Conservation (phyloP, 495 filamentous ascomycete genomes). For the Tuber brumale region DNA sequence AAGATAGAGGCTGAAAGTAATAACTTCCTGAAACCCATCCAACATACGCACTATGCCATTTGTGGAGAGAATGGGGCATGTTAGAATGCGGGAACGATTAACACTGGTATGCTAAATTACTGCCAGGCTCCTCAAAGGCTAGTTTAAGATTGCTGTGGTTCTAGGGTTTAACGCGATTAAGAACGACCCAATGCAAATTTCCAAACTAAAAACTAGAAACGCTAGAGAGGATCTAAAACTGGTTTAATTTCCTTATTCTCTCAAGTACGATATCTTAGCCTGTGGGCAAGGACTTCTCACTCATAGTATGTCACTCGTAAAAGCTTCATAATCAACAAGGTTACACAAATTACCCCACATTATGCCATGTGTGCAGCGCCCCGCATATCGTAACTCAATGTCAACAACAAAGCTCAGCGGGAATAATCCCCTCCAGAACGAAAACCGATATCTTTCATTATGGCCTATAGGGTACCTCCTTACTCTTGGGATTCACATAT, state of each 20-base stretch:
- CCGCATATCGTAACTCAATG: neutral
- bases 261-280: neutral
- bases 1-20: neutral
- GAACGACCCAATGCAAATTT: neutral
- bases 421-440: neutral
- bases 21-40: neutral
- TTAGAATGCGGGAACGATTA: neutral
- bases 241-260: neutral
- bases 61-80: neutral
- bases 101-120: neutral
- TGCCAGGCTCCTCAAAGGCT: neutral
- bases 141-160: neutral
- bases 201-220: neutral
- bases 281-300: neutral
- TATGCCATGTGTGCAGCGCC: neutral
- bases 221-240: neutral
- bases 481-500: slow-evolving; percentile 1
- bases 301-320: neutral
- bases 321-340: neutral
- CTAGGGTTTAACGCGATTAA: neutral
- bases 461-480: neutral
- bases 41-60: neutral
- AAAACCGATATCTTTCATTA: neutral
- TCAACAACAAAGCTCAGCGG: slow-evolving; percentile 1
- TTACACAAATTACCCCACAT: slow-evolving; percentile 3